Evolutionary conservation across 1,139 yeast species (phyloP), one percentile per base, ranked within the genome.

Genomic region (Waltiozyma sp.): DNA sequence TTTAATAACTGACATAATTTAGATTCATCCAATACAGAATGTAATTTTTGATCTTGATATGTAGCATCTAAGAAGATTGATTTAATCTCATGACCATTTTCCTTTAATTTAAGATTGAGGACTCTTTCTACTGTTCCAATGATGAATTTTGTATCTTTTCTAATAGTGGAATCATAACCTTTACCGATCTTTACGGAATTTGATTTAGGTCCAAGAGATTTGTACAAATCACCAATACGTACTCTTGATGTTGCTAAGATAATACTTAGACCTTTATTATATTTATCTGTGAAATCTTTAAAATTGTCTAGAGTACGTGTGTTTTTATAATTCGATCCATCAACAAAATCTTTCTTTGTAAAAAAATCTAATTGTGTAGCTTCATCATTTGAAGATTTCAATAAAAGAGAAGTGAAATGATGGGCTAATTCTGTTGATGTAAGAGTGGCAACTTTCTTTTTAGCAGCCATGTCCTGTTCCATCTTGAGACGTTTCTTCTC

Each of bases 361-460:
- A 55, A 55, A 40, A 54, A 55, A 41, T 55, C 59, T 24, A 55
- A 40, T 36, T 54, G 58, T 19, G 59, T 54, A 13, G 50, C 45
- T 33, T 33, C 36, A 18, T 54, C 53, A 10, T 44, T 31, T 31
- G 52, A 47, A 19, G 47, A 34, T 38, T 53, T 51, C 8, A 49
- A 47, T n/a, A 54, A 40, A 2, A 55, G 28, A 26, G 48, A 51
- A 6, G 59, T 50, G 41, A 55, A 55, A 26, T 48, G 37, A 41
- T 53, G 51, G 1, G 53, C 48, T 10, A 55, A 28, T 4, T 51
- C 54, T 1, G 41, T 34, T 3, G 58, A 53, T 39, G 50, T 51
- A 11, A 43, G 38, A 4, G 39, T 13, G 1, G 58, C 46, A 1
- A 51, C 34, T 2, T 37, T 21, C 34, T 45, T 53, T 47, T 53